Percentiles rank a stretch among this genome's conserved stretches.
Evolutionary conservation across 2,329 filamentous ascomycete genomes (phyloP).

Genomic region (Grosmannia penicillata): DNA sequence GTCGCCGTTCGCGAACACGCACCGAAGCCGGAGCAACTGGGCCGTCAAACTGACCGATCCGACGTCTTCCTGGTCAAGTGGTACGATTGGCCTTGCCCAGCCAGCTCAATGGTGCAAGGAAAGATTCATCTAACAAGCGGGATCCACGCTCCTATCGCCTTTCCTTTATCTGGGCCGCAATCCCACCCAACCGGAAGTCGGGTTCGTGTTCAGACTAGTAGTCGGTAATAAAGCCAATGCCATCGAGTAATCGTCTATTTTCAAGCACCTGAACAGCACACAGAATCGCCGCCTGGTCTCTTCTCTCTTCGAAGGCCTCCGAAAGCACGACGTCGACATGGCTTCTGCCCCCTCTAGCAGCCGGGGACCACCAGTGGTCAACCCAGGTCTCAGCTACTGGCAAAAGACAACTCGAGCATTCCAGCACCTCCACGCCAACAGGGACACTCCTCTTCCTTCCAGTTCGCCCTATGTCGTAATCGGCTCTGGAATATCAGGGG

Average conservation of each 20-base stretch:
- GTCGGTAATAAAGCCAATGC: background rate
- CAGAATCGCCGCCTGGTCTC: background rate
- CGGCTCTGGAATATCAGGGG: constrained; percentile 26
- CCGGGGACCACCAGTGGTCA: constrained; percentile 4
- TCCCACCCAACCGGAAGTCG: background rate
- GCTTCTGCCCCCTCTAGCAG: background rate
- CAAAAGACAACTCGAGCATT: constrained; percentile 28
- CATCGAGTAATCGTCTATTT: background rate
- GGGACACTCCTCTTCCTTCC: constrained; percentile 14
- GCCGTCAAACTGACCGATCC: too few relatives aligned
- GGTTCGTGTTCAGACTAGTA: background rate
- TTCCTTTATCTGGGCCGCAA: background rate
- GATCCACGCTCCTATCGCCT: background rate
- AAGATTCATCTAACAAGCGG: too few relatives aligned
- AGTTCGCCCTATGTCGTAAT: constrained; percentile 22
- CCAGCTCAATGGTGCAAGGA: too few relatives aligned
- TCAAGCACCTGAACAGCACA: background rate
- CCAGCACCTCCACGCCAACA: constrained; percentile 23
- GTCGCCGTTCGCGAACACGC: too few relatives aligned
- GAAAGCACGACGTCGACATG: background rate
- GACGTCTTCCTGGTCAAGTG: too few relatives aligned
- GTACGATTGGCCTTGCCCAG: too few relatives aligned
- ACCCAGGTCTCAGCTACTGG: constrained; percentile 18
- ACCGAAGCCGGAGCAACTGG: too few relatives aligned
- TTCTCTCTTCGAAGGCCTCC: background rate